Conservation (phyloP, 495 filamentous ascomycete genomes). For the Hypoxylon subgilvum region DNA sequence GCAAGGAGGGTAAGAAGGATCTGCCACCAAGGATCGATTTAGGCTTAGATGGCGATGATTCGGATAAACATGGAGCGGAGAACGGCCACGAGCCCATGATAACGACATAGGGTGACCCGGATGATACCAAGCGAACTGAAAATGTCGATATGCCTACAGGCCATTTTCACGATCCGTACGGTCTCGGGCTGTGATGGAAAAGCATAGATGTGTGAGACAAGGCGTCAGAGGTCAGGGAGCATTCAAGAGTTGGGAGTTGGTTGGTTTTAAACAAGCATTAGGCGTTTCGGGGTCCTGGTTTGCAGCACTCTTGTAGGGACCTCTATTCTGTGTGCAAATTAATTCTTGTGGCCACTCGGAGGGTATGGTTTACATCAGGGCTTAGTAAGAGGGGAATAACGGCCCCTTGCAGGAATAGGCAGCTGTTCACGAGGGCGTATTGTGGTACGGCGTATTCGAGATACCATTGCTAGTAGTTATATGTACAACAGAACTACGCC, state of each 20-base stretch:
- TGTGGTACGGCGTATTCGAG: constrained; percentile 10
- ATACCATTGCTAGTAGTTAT: constrained; percentile 36
- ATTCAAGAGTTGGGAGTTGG: constrained; percentile 3
- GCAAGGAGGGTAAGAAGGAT: constrained; percentile 70
- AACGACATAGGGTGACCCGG: constrained; percentile 45
- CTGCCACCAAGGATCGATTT: constrained; percentile 75
- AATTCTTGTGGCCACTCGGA: constrained; percentile 9
- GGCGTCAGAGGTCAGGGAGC: constrained; percentile 23
- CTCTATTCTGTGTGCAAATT: constrained; percentile 1
- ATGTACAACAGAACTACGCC: constrained; percentile 37
- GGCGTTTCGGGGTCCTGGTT: constrained; percentile 22
- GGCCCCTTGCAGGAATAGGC: neutral
- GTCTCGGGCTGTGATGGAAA: neutral
- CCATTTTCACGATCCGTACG: neutral
- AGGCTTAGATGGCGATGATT: constrained; percentile 64
- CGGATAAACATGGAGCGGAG: constrained; percentile 41
- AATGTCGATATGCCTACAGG: neutral
- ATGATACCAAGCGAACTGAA: neutral
- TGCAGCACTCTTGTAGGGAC: neutral
- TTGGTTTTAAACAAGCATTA: neutral
- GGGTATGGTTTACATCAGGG: constrained; percentile 4
- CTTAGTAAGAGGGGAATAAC: constrained; percentile 2
- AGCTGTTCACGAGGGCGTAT: neutral
- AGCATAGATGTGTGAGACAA: too few relatives aligned
- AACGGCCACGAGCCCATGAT: constrained; percentile 68